phyloP scores from a whole-genome alignment of 2,329 filamentous ascomycete genomes.

The Fusarium sp. region DNA sequence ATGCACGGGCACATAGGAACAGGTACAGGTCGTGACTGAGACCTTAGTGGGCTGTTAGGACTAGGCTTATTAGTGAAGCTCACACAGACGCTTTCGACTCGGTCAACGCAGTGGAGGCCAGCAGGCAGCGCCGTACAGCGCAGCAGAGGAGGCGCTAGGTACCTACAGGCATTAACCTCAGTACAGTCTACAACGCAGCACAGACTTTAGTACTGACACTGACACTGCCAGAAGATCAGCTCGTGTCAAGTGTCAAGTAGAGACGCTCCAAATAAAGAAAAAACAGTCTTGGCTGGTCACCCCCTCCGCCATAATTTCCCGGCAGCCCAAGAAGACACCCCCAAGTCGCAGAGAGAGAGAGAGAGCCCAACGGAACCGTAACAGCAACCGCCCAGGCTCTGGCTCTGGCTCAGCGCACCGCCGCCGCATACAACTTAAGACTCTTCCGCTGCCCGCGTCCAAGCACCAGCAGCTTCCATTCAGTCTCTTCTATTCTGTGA shows the following conservation, averaged over 20 bases:
- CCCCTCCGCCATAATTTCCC: conserved; percentile 45
- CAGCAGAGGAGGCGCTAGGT: not conserved
- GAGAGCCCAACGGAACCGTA: conserved; percentile 17
- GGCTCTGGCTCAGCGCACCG: conserved; percentile 15
- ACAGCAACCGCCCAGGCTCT: conserved; percentile 19
- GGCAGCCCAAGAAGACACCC: conserved; percentile 34
- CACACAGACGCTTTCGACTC: conserved; percentile 31
- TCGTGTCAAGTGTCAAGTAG: conserved; percentile 30
- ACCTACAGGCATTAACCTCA: conserved; percentile 1
- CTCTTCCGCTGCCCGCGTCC: conserved; percentile 28
- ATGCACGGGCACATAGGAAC: conserved; percentile 25
- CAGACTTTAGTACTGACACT: not conserved
- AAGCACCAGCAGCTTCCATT: conserved; percentile 4
- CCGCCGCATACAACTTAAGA: conserved; percentile 32
- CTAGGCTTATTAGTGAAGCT: conserved; percentile 28
- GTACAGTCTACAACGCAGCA: conserved; percentile 1
- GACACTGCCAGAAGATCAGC: conserved; percentile 26
- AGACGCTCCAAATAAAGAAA: conserved; percentile 40
- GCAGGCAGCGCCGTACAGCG: not conserved
- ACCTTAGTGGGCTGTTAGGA: conserved; percentile 22
- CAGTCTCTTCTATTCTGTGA: conserved; percentile 17
- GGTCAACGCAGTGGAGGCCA: not conserved
- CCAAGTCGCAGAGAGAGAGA: not conserved
- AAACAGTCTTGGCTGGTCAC: conserved; percentile 36
- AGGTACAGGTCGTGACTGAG: conserved; percentile 21